Evolutionary conservation across 495 filamentous ascomycete genomes (phyloP), one percentile per base, ranked within the genome.

Genomic region (Trichocladium antarcticum): DNA sequence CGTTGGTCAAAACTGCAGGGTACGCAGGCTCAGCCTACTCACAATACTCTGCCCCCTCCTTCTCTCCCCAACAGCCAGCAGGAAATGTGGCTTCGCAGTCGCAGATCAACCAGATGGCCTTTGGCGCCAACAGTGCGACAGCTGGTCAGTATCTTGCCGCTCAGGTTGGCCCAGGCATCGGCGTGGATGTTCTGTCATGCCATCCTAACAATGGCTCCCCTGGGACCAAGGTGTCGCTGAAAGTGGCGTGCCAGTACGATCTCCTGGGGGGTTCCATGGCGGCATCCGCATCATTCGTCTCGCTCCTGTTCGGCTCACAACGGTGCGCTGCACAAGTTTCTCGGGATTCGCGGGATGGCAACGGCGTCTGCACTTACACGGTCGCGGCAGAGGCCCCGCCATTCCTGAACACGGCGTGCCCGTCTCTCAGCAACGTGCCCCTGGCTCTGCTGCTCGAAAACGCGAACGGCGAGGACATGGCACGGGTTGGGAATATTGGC

Each of bases 221-320:
- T 59, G 85, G 85, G 42, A 83, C 82, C 12, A 75, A 77, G 51
- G 69, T 96, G 7, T 68, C 74, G 36, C 75, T 95, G 42, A 80
- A 84, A 60, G 77, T 95, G 38, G 77, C 79, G 51, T 82, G 80
- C 11, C 75, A 80, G 24, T 84, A 83, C 62, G 87, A 95, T 53
- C 52, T 74, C 37, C 48, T 65, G 20, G 41, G 49, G 5, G 27
- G 46, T 19, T 65, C 81, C 16, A 71, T 83, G 55, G 72, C 75
- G 16, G 71, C 78, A 3, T 70, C 74, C 3, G 62, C 72, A 19
- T 71, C 76, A 1, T 71, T 68, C 34, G 76, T 85, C 52, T 80
- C 71, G 53, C 65, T 96, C 20, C 77, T 81, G 28, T 94, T 96
- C 61, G 90, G 86, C 8, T 73, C 77, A 6, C 76, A 81, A 55